phyloP scores from a whole-genome alignment of 768 basidiomycete genomes.

The Macrolepiota albuminosa region DNA sequence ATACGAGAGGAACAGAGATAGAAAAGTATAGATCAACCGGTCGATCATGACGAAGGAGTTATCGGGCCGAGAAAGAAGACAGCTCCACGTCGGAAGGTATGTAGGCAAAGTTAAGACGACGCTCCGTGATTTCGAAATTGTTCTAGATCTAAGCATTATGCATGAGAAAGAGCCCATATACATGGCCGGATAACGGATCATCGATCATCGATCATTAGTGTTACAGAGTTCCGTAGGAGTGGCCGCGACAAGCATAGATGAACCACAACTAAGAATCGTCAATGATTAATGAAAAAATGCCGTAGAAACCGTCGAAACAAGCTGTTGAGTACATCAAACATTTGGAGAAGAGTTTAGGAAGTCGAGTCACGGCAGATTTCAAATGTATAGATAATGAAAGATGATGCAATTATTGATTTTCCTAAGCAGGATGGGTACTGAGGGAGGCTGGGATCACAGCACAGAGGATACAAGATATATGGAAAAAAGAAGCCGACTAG shows the following conservation, averaged over 20 bases:
- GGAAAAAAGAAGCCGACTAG: slow-evolving; percentile 10
- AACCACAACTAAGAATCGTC: not conserved
- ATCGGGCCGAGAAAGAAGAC: not conserved
- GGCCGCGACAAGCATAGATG: not conserved
- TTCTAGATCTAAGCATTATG: not conserved
- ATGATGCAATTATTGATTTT: slow-evolving; percentile 1
- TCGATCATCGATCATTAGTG: not conserved
- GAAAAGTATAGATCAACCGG: not conserved
- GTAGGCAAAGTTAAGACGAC: not conserved
- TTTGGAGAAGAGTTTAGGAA: not conserved
- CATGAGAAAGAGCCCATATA: not conserved
- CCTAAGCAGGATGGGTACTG: slow-evolving; percentile 6
- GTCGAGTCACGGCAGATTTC: not conserved
- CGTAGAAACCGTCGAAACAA: not conserved
- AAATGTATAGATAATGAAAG: not conserved
- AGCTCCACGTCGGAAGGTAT: not conserved
- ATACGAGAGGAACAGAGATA: not conserved
- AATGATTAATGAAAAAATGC: not conserved
- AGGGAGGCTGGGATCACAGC: slow-evolving; percentile 6
- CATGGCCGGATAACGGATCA: not conserved
- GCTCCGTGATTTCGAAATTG: not conserved
- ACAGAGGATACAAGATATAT: slow-evolving; percentile 5
- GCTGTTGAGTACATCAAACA: not conserved
- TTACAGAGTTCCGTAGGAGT: not conserved
- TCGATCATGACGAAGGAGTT: not conserved